Percentiles rank a stretch among this genome's conserved stretches.
Conservation (phyloP, 2,329 filamentous ascomycete species). For the Emergomyces africanus region DNA sequence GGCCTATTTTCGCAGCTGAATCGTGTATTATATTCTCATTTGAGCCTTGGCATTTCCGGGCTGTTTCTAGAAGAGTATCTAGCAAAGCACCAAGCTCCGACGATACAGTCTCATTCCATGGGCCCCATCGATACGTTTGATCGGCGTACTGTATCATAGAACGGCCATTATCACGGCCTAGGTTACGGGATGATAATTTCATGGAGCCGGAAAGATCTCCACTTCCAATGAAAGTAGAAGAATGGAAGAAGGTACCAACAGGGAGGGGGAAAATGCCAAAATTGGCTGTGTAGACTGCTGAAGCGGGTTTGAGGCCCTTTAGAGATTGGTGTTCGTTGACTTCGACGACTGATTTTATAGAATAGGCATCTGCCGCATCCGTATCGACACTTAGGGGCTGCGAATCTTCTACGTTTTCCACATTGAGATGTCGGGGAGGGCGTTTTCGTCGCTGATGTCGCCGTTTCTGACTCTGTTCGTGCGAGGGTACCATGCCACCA, state of each 20-base stretch:
- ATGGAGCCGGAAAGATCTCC: constrained; percentile 40
- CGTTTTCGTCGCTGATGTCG: constrained; percentile 21
- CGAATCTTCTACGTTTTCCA: constrained; percentile 33
- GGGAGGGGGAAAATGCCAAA: constrained; percentile 41
- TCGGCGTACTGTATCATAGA: constrained; percentile 26
- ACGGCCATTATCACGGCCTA: constrained; percentile 32
- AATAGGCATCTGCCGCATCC: constrained; percentile 6
- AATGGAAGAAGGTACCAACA: constrained; percentile 42
- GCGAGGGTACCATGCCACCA: background rate
- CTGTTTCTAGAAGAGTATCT: constrained; percentile 14
- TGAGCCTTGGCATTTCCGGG: background rate
- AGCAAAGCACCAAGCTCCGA: constrained; percentile 32
- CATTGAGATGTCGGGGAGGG: constrained; percentile 34
- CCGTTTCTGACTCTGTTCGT: constrained; percentile 10
- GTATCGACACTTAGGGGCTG: constrained; percentile 23
- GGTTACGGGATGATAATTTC: constrained; percentile 24
- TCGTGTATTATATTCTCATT: constrained; percentile 3
- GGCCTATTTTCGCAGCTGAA: constrained; percentile 7
- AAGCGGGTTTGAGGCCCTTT: constrained; percentile 36
- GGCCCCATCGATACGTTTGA: constrained; percentile 33
- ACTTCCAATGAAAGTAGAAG: constrained; percentile 45
- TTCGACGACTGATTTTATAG: constrained; percentile 3
- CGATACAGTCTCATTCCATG: constrained; percentile 45
- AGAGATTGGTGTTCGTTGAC: background rate
- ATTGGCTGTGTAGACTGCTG: constrained; percentile 38